Percentiles rank a stretch among this genome's conserved stretches.
Evolutionary conservation across 2,329 filamentous ascomycete genomes (phyloP).

Genomic region (Cercospora nicotianae): DNA sequence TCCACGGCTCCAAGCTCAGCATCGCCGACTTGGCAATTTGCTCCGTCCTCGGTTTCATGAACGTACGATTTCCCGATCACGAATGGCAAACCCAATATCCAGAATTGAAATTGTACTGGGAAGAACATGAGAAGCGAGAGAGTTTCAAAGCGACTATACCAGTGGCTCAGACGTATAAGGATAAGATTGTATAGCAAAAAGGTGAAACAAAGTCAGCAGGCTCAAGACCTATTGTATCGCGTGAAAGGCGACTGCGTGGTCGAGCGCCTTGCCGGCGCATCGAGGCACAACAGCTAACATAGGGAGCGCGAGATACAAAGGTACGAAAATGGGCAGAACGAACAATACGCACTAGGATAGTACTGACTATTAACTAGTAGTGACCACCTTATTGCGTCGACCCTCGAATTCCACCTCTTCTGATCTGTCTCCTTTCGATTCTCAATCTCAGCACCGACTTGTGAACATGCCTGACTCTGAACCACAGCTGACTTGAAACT

Average conservation of each 20-base stretch:
- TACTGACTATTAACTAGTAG: background rate
- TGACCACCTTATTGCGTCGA: background rate
- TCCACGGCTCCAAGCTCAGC: conserved; percentile 38
- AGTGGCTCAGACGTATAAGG: conserved; percentile 38
- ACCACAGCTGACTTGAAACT: background rate
- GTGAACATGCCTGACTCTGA: background rate
- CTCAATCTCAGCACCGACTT: background rate
- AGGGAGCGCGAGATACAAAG: background rate
- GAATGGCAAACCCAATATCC: conserved; percentile 40
- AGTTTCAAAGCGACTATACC: conserved; percentile 42
- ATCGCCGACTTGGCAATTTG: conserved; percentile 41
- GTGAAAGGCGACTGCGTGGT: background rate
- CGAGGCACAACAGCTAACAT: background rate
- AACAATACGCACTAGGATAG: background rate
- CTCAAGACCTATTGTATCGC: background rate
- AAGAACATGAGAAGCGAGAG: conserved; percentile 46
- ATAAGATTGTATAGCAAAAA: conserved; percentile 38
- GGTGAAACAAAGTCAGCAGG: background rate
- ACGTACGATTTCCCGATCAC: conserved; percentile 37
- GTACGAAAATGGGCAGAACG: background rate
- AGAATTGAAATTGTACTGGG: conserved; percentile 48
- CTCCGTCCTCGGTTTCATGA: conserved; percentile 40
- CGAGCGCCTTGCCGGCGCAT: background rate
- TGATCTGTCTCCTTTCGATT: background rate
- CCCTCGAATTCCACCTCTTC: too few species aligned